Base-by-base conservation (phyloP, 805 yeast species). In the Cyberlindnera bimundalis region DNA sequence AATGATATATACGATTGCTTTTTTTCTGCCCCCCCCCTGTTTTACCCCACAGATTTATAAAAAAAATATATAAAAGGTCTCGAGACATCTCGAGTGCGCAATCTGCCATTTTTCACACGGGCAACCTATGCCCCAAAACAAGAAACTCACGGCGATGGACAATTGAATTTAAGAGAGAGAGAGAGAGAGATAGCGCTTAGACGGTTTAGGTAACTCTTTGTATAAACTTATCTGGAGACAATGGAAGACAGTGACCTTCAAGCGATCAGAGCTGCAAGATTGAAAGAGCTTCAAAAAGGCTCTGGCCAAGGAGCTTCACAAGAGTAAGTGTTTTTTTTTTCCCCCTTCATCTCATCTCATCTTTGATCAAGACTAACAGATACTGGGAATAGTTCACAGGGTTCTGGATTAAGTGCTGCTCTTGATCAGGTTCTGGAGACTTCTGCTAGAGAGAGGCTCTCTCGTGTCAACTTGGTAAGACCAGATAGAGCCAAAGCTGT, bases 221-320 rank as follows among this genome's bases (percentile, higher is more conserved):
- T n/a, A n/a, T n/a, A n/a, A 8, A 23, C 11, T 8, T 23, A 8
- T 5, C 5, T 29, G 17, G 7, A 29, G 4, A 29, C 10, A 18
- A 88, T 89, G 96, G 96, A 87, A 54, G 91, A 88, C 59, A 64
- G 79, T 17, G 99, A 91, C 62, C 68, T 91, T 44, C 79, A 82
- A 52, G 96, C 96, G 24, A 85, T 91, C 48, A 77, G 98, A 53
- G 88, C 87, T 33, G 97, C 97, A n/a, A 76, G 98, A 51, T 64
- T 91, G 52, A 81, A 83, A 18, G 96, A 91, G 62, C 68, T 91
- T 47, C 95, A 85, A 60, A 70, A 74, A 46, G 72, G 71, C 45
- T 61, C 74, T 2, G 74, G 74, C 5, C 59, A 55, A 40, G 51
- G 52, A 17, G 56, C 25, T 3, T 46, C 42, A 20, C 47, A 20